A percentile compares a stretch with the other conserved stretches of the same genome.
Evolutionary conservation across 2,329 filamentous ascomycete species (phyloP).

Genomic region (Penicillium sp.): DNA sequence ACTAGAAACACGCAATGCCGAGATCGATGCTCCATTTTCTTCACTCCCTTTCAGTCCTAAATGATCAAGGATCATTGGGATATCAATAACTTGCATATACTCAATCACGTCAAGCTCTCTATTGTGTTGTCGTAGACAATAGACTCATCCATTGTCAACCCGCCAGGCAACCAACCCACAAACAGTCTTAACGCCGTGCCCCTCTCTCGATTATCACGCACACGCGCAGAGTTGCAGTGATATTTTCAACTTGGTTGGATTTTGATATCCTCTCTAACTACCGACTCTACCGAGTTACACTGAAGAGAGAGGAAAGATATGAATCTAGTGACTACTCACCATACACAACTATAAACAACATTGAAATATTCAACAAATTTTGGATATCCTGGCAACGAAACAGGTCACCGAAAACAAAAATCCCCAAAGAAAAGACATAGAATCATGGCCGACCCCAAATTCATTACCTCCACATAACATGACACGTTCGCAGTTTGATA

Average conservation of each 20-base stretch:
- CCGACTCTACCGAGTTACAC: neutral
- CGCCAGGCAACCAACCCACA: too few species aligned
- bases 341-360: conserved; percentile 18
- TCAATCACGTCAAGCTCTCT: too few species aligned
- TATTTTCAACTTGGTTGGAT: neutral
- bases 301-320: neutral
- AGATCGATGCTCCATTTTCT: neutral
- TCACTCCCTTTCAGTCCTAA: neutral
- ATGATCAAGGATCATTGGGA: neutral
- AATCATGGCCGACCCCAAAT: conserved; percentile 11
- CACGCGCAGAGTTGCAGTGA: too few species aligned
- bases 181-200: too few species aligned
- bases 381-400: conserved; percentile 22
- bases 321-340: neutral
- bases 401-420: conserved; percentile 13
- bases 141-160: neutral
- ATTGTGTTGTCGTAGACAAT: neutral
- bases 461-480: neutral
- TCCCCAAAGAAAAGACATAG: conserved; percentile 6
- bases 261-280: neutral
- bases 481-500: neutral
- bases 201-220: too few species aligned
- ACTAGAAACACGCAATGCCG: neutral
- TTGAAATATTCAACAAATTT: conserved; percentile 14
- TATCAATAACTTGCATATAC: neutral